These are phyloP conservation scores for Biscogniauxia sp. DNA, from an alignment of 2,329 filamentous ascomycete genomes.

Conservation along the genomic window DNA sequence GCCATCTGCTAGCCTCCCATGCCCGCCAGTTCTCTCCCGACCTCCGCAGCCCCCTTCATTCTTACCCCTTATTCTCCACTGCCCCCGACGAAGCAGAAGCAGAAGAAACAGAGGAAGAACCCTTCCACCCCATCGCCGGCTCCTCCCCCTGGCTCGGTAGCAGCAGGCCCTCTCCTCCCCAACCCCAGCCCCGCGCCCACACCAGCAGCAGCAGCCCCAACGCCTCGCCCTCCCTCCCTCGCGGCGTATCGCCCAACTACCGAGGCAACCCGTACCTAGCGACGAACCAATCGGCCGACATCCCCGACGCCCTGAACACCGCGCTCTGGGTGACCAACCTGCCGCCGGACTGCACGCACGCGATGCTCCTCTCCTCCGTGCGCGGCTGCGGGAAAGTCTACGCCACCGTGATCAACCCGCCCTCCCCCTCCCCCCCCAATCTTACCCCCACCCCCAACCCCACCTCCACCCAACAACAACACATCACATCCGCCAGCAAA, in stretches of 20 bases:
- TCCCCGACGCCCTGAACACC: conserved; percentile 44
- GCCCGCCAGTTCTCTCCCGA: too few species aligned
- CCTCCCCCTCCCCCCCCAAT: conserved; percentile 14
- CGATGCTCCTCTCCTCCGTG: conserved; percentile 44
- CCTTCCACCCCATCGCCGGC: too few species aligned
- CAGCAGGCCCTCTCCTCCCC: too few species aligned
- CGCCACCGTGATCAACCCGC: conserved; percentile 50
- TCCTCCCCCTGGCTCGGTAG: too few species aligned
- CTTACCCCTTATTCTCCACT: too few species aligned
- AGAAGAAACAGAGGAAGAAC: too few species aligned
- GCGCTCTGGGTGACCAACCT: conserved; percentile 54
- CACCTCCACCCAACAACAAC: conserved; percentile 2
- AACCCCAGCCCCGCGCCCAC: too few species aligned
- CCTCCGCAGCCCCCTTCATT: too few species aligned
- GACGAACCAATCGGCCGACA: conserved; percentile 40
- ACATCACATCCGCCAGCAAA: conserved; percentile 33
- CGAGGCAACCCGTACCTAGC: conserved; percentile 35
- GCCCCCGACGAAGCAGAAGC: too few species aligned
- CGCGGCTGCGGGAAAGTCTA: conserved; percentile 49
- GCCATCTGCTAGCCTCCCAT: neutral
- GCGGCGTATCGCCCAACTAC: conserved; percentile 30
- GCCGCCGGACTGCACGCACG: conserved; percentile 40
- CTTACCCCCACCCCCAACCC: too few species aligned
- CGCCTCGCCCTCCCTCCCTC: neutral
- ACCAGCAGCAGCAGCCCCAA: too few species aligned